phyloP scores from a whole-genome alignment of 2,329 filamentous ascomycete genomes.

The Periconia digitata region DNA sequence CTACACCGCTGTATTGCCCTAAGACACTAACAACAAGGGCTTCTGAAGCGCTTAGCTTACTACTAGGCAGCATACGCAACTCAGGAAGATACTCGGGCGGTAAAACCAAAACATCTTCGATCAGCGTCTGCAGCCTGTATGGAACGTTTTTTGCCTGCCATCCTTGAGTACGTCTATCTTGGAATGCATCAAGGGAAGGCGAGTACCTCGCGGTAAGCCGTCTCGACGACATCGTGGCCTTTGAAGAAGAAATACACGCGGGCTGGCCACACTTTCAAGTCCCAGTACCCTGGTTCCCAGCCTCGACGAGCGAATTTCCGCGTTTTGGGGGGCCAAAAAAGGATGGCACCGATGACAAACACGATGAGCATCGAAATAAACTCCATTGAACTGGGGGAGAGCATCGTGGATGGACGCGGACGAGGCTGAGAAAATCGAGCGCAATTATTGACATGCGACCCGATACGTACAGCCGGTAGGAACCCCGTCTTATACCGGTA shows the following conservation, averaged over 20 bases:
- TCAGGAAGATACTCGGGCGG: conserved; percentile 8
- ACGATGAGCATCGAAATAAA: no score
- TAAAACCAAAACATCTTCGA: conserved; percentile 4
- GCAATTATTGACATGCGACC: no score
- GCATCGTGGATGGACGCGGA: no score
- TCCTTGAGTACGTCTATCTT: no score
- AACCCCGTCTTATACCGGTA: no score
- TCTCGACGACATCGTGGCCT: conserved; percentile 3
- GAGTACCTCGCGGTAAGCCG: conserved; percentile 5
- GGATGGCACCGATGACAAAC: no score
- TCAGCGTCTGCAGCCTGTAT: conserved; percentile 5
- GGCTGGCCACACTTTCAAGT: conserved; percentile 7
- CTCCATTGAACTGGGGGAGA: no score
- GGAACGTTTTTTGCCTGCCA: conserved; percentile 4
- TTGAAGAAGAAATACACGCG: conserved; percentile 7
- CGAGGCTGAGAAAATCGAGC: no score
- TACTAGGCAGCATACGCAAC: conserved; percentile 5
- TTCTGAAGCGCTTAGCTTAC: conserved; percentile 5
- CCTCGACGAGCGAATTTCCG: no score
- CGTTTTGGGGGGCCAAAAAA: no score
- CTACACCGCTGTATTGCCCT: conserved; percentile 11
- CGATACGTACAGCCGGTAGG: no score
- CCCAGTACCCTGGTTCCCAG: conserved; percentile 5
- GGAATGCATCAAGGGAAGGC: no score
- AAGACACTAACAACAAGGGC: conserved; percentile 5